Base-by-base conservation (phyloP, 2,329 filamentous ascomycete species). In the Sporothrix pallida region DNA sequence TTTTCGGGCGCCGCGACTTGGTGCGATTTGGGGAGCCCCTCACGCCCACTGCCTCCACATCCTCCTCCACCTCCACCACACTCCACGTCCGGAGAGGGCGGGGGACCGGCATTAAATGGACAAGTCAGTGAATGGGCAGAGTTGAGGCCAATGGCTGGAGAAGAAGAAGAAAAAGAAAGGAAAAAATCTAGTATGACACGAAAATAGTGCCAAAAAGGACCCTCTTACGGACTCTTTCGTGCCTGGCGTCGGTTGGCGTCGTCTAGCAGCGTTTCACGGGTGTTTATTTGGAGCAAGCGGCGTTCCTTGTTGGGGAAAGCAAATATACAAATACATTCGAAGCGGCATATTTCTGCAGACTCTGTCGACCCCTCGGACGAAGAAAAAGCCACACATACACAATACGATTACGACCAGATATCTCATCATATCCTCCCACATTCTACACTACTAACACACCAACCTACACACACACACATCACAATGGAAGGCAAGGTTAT, bases 401-500 rank as follows among this genome's bases (percentile, higher is more conserved):
- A 23, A 31, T 12, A 12, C 13, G 26, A 7, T 7, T 9, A n/a
- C 46, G 0, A 1, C 26, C 48, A 2, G 10, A 50, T 26, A 42
- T 9, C 26, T 42, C 13, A 42, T 42, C 5, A 42, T 15, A 3
- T 17, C 26, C n/a, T 42, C 31, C n/a, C 15, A 7, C 58, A 31
- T 62, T 1, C 31, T 62, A 15, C 13, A 20, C 26, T 3, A 8
- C 13, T 37, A 7, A 10, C 37, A 23, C 62, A 23, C 62, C 23
- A 26, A 26, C 44, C 23, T 26, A 17, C 31, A 31, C 31, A 15
- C 9, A 46, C 20, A 44, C n/a, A 71, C 20, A 42, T 26, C 50
- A 58, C 31, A 17, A 58, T 70, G 50, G 31, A 67, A 12, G 74
- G 70, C 76, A 86, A 84, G 79, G 81, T 86, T 60, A 82, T 85